phyloP scores from a whole-genome alignment of 2,329 filamentous ascomycete species.

The Aspergillus aculeatus region DNA sequence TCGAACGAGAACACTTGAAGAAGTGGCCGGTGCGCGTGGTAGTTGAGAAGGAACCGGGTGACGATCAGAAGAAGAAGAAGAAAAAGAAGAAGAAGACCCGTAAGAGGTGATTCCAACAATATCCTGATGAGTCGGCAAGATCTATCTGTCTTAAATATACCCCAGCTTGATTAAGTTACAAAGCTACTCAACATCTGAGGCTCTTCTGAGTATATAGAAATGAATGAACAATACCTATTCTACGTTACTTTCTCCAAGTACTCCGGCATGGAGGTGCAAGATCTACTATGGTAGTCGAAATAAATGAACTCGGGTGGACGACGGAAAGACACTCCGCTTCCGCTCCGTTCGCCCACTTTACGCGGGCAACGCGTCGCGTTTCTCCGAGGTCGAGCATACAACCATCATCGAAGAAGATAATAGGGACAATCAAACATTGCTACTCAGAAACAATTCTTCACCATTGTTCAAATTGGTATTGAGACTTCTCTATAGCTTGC shows the following conservation, averaged over 20 bases:
- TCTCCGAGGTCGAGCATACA: slow-evolving; percentile 8
- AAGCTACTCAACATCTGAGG: not conserved
- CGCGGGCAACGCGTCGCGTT: slow-evolving; percentile 34
- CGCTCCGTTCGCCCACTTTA: slow-evolving; percentile 24
- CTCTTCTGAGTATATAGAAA: not conserved
- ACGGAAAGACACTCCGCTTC: not conserved
- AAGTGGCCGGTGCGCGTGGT: slow-evolving; percentile 54
- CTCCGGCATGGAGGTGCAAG: no score
- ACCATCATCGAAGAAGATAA: not conserved
- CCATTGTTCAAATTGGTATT: not conserved
- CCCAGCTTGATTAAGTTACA: slow-evolving; percentile 12
- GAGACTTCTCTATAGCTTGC: not conserved
- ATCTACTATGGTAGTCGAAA: no score
- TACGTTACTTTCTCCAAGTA: not conserved
- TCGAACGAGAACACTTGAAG: slow-evolving; percentile 76
- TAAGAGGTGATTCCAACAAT: slow-evolving; percentile 37
- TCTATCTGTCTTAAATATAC: slow-evolving; percentile 17
- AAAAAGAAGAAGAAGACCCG: slow-evolving; percentile 49
- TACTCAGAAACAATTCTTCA: not conserved
- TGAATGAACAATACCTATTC: not conserved
- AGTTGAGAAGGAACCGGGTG: slow-evolving; percentile 34
- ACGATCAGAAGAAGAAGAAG: slow-evolving; percentile 45
- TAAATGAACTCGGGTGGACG: not conserved
- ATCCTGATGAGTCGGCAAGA: not conserved
- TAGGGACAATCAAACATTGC: not conserved